These are phyloP conservation scores for Brassica hybrid DNA, from an alignment of 441 rosid genomes.

Conservation along the genomic window DNA sequence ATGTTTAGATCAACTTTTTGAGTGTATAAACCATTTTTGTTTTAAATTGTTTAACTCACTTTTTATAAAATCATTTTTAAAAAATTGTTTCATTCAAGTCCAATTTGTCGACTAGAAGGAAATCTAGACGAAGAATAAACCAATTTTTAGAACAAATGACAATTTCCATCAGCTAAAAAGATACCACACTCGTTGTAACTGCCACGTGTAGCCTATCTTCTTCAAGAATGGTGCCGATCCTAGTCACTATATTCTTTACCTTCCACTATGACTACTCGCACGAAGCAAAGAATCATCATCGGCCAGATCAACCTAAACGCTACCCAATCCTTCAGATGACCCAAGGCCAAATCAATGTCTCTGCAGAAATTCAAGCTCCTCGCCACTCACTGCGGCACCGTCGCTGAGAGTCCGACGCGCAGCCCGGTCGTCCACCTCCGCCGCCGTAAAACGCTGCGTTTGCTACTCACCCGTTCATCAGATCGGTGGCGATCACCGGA, in stretches of 20 bases:
- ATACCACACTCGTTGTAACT: slow-evolving; percentile 5
- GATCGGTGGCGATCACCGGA: slow-evolving; percentile 51
- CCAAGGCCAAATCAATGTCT: slow-evolving; percentile 40
- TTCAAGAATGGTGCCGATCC: slow-evolving; percentile 38
- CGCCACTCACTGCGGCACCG: slow-evolving; percentile 75
- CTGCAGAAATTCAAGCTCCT: slow-evolving; percentile 77
- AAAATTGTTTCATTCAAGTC: neutral
- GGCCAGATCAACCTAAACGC: neutral
- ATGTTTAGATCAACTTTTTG: neutral
- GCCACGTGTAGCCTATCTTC: slow-evolving; percentile 45
- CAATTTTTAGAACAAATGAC: neutral
- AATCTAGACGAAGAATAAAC: no score
- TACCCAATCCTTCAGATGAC: neutral
- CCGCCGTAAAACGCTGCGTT: slow-evolving; percentile 83
- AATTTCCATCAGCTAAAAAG: neutral
- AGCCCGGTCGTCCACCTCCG: slow-evolving; percentile 82
- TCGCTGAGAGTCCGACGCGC: slow-evolving; percentile 66
- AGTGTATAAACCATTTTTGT: neutral
- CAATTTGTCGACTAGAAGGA: neutral
- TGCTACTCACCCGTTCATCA: slow-evolving; percentile 61
- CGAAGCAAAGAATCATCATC: slow-evolving; percentile 36
- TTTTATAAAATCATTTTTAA: no score
- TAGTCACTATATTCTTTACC: slow-evolving; percentile 31
- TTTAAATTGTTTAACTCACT: neutral
- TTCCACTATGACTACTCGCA: slow-evolving; percentile 27